Evolutionary conservation across 2,329 filamentous ascomycete genomes (phyloP).

Genomic region (Pseudodiploospora longispora): DNA sequence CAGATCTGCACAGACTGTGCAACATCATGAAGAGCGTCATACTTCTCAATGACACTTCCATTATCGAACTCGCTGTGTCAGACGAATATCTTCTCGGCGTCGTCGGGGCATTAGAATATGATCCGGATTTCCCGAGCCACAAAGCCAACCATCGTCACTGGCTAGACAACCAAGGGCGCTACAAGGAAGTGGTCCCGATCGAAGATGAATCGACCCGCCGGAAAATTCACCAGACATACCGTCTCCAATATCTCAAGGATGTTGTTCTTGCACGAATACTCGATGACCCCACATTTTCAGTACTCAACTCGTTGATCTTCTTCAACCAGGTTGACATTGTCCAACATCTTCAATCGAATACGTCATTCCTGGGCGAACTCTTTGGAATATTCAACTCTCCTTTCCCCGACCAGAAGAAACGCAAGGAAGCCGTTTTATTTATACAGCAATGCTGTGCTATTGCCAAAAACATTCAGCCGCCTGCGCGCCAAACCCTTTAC

Average conservation of each 20-base stretch:
- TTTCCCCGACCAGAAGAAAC: constrained; percentile 58
- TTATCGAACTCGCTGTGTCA: constrained; percentile 89
- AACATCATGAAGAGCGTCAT: constrained; percentile 98
- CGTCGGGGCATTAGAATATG: constrained; percentile 93
- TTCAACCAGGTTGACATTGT: constrained; percentile 99
- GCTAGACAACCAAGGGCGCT: constrained; percentile 78
- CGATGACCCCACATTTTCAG: constrained; percentile 95
- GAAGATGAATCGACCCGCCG: constrained; percentile 70
- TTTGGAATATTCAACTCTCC: constrained; percentile 74
- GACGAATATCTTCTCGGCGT: constrained; percentile 86
- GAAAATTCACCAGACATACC: constrained; percentile 95
- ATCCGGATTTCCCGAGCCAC: constrained; percentile 94
- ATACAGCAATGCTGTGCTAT: constrained; percentile 94
- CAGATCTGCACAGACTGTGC: constrained; percentile 84
- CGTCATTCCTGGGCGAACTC: constrained; percentile 69
- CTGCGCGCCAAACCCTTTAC: constrained; percentile 72
- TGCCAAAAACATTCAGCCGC: constrained; percentile 86
- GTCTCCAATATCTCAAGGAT: constrained; percentile 93
- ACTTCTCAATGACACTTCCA: constrained; percentile 84
- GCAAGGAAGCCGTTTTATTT: constrained; percentile 91
- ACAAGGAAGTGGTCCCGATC: constrained; percentile 93
- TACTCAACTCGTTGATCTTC: constrained; percentile 95
- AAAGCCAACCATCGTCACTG: constrained; percentile 96
- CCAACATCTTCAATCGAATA: constrained; percentile 81
- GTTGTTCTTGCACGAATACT: constrained; percentile 95